These are phyloP conservation scores for Camelina sativa DNA, from an alignment of 345 rosid genomes.

Conservation along the genomic window DNA sequence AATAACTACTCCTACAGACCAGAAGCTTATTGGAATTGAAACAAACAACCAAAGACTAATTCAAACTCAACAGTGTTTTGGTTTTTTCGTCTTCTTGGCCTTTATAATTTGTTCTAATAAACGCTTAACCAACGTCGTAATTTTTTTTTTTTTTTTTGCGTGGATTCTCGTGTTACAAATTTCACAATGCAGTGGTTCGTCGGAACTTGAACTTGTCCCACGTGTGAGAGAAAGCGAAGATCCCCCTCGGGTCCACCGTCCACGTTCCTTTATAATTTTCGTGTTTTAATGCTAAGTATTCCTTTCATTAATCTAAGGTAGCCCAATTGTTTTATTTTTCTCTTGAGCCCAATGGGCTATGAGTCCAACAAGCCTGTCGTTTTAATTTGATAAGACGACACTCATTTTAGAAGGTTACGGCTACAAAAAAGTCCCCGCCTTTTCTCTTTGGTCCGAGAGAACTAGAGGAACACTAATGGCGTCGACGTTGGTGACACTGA, in stretches of 20 bases:
- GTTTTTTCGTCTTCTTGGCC: background rate
- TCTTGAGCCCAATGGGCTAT: no score
- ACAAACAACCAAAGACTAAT: no score
- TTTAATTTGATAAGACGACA: background rate
- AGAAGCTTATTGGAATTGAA: no score
- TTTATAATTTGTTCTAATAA: background rate
- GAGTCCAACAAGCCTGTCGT: background rate
- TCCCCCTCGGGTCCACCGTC: background rate
- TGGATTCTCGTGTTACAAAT: background rate
- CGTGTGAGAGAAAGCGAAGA: slow-evolving; percentile 14
- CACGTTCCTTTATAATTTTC: background rate
- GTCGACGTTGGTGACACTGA: background rate
- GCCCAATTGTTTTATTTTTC: no score
- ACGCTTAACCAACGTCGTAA: slow-evolving; percentile 5
- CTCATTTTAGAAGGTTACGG: background rate
- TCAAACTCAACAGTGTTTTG: no score
- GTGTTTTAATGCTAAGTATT: no score
- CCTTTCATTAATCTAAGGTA: no score
- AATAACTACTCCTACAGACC: no score
- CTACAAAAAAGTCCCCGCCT: background rate
- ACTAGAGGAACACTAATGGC: background rate
- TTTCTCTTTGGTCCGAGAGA: background rate
- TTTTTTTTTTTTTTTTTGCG: background rate
- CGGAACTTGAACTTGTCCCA: slow-evolving; percentile 32
- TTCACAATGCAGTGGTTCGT: slow-evolving; percentile 7